Evolutionary conservation across 73 alveolate species (phyloP).

Genomic region (Blepharisma stoltei): DNA sequence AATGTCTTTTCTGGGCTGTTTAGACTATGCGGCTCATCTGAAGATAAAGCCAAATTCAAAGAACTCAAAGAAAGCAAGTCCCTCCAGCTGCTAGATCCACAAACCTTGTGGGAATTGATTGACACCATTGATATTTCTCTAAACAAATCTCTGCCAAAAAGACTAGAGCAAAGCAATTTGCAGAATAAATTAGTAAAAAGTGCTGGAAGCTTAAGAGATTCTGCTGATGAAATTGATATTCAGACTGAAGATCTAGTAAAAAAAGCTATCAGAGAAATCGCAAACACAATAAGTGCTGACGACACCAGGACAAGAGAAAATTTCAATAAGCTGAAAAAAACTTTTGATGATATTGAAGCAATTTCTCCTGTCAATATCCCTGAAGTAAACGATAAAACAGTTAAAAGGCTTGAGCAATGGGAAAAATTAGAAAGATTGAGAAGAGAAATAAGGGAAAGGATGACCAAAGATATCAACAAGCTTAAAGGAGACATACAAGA

Average conservation of each 20-base stretch:
- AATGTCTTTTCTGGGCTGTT: constrained; percentile 20
- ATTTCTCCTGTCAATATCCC: background rate
- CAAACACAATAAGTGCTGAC: background rate
- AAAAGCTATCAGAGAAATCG: background rate
- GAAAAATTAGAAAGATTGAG: background rate
- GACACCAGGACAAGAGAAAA: background rate
- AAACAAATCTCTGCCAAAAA: background rate
- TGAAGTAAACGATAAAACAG: background rate
- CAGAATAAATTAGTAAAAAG: background rate
- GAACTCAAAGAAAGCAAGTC: background rate
- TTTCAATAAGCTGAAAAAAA: background rate
- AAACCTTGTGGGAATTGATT: background rate
- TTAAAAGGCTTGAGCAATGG: background rate
- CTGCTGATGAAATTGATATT: background rate
- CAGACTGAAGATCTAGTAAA: background rate
- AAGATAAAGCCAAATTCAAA: background rate
- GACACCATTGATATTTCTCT: background rate
- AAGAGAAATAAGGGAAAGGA: background rate
- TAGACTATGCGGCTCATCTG: constrained; percentile 23
- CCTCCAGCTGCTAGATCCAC: background rate
- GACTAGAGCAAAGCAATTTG: constrained; percentile 14
- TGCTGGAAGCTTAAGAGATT: background rate
- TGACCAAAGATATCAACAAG: background rate
- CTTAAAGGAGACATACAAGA: background rate
- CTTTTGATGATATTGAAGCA: background rate